Evolutionary conservation across 2,329 filamentous ascomycete species (phyloP).

Genomic region (Clonostachys sp.): DNA sequence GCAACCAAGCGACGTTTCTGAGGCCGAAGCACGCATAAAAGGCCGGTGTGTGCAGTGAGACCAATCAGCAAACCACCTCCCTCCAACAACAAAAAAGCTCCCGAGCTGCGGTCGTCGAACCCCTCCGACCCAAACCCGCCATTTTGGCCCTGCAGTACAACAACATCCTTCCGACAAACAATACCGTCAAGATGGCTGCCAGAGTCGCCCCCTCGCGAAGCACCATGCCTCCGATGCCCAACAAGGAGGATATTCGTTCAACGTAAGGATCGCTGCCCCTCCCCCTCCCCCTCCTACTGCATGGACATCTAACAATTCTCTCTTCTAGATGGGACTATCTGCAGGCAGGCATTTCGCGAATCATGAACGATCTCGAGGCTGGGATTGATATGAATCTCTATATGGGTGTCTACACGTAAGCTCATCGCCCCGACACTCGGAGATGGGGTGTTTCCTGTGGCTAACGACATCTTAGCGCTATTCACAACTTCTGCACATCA

Average conservation of each 20-base stretch:
- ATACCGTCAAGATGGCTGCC: conserved; percentile 19
- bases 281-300: background rate
- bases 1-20: no score
- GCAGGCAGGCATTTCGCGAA: conserved; percentile 80
- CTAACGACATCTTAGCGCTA: conserved; percentile 50
- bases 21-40: no score
- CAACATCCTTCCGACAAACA: no score
- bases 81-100: no score
- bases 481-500: conserved; percentile 98
- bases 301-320: background rate
- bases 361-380: conserved; percentile 88
- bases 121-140: no score
- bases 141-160: no score
- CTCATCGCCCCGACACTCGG: conserved; percentile 1
- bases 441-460: background rate
- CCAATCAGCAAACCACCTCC: no score
- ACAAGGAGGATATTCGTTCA: conserved; percentile 54
- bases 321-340: conserved; percentile 77
- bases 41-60: no score
- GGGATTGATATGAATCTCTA: conserved; percentile 96
- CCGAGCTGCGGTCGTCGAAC: no score
- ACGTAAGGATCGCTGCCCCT: conserved; percentile 27
- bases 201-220: conserved; percentile 27
- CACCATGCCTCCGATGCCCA: conserved; percentile 53
- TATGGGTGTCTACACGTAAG: conserved; percentile 91